These are phyloP conservation scores for Obelidium mucronatum DNA, from an alignment of 192 early-diverging fungal genomes.

Conservation along the genomic window DNA sequence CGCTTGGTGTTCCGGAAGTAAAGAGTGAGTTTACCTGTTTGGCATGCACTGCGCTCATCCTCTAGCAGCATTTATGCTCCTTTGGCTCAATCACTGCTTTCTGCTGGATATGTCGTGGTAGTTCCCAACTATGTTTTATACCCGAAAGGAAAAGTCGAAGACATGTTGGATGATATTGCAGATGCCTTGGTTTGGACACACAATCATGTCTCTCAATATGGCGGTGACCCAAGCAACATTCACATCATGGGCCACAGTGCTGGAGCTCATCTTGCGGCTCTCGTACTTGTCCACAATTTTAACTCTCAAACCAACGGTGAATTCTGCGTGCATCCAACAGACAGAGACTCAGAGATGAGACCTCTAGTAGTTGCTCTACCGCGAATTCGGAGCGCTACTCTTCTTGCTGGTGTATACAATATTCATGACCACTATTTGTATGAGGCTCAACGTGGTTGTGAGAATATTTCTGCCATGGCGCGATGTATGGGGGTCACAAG, in stretches of 20 bases:
- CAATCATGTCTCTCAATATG: slow-evolving; percentile 42
- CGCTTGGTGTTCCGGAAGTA: slow-evolving; percentile 44
- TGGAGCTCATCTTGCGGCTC: slow-evolving; percentile 49
- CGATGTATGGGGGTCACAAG: slow-evolving; percentile 10
- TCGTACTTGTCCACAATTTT: slow-evolving; percentile 40
- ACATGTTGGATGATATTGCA: slow-evolving; percentile 50
- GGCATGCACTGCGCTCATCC: neutral
- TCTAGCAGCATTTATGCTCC: slow-evolving; percentile 41
- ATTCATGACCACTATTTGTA: slow-evolving; percentile 44
- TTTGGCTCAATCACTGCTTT: slow-evolving; percentile 39
- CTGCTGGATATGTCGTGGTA: slow-evolving; percentile 46
- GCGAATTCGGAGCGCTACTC: slow-evolving; percentile 27
- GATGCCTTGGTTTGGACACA: slow-evolving; percentile 41
- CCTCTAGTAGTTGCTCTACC: slow-evolving; percentile 1
- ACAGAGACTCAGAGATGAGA: neutral
- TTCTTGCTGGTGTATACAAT: slow-evolving; percentile 51
- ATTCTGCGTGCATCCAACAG: slow-evolving; percentile 5
- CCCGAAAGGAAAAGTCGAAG: slow-evolving; percentile 42
- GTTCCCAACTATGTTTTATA: slow-evolving; percentile 52
- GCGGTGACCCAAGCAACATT: slow-evolving; percentile 43
- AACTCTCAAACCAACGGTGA: neutral
- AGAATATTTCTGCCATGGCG: slow-evolving; percentile 51
- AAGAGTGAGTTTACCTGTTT: slow-evolving; percentile 8
- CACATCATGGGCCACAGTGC: slow-evolving; percentile 51
- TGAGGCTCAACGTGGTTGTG: slow-evolving; percentile 47